A percentile compares a stretch with the other conserved stretches of the same genome.
phyloP scores from a whole-genome alignment of 2,329 filamentous ascomycete species.

The Ilyonectria sp. region DNA sequence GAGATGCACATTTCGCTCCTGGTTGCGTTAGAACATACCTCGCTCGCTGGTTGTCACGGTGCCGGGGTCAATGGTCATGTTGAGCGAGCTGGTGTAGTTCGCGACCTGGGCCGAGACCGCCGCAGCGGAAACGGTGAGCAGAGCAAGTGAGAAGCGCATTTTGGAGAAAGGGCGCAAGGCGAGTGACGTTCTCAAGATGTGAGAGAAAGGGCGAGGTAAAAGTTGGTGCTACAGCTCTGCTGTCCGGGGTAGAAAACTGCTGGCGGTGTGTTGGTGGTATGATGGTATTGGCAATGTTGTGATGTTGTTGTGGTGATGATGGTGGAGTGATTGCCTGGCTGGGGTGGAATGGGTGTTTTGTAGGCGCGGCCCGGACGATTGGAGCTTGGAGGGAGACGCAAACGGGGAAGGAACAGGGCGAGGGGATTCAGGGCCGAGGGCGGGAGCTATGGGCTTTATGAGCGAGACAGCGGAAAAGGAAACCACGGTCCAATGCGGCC shows the following conservation, averaged over 20 bases:
- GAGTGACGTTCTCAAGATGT: slow-evolving; percentile 13
- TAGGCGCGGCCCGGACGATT: slow-evolving; percentile 6
- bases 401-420: slow-evolving; percentile 26
- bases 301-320: slow-evolving; percentile 25
- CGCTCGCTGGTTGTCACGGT: slow-evolving; percentile 51
- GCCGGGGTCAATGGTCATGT: slow-evolving; percentile 60
- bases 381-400: slow-evolving; percentile 26
- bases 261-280: slow-evolving; percentile 36
- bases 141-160: slow-evolving; percentile 60
- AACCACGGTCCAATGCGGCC: slow-evolving; percentile 42
- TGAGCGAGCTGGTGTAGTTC: slow-evolving; percentile 61
- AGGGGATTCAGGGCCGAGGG: slow-evolving; percentile 32
- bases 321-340: background rate
- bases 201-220: background rate
- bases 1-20: background rate
- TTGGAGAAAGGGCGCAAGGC: slow-evolving; percentile 43
- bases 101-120: slow-evolving; percentile 59
- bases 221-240: slow-evolving; percentile 9
- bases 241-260: slow-evolving; percentile 20
- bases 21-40: slow-evolving; percentile 55
- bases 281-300: slow-evolving; percentile 40
- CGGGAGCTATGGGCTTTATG: slow-evolving; percentile 43
- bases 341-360: slow-evolving; percentile 34
- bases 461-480: slow-evolving; percentile 37
- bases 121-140: slow-evolving; percentile 62